Evolutionary conservation across 805 yeast genomes (phyloP), one percentile per base, ranked within the genome.

Genomic region (Nakazawaea ambrosiae): DNA sequence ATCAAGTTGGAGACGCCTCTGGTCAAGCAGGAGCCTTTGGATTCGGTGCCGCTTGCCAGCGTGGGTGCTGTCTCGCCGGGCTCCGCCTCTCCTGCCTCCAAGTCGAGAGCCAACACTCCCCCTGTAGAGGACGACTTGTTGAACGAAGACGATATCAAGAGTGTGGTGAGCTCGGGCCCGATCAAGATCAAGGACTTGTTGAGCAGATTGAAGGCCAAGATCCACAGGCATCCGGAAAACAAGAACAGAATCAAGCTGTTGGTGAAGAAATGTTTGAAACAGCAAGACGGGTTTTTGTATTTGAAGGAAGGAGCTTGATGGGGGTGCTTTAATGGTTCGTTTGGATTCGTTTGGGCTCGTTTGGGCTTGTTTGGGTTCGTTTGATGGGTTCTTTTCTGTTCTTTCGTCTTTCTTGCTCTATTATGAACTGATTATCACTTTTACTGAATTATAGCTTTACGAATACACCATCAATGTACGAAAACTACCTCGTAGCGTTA

Each of bases 121-220:
- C 38, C 45, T 19, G 23, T 31, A 14, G 48, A 42, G 37, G 55
- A 49, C 16, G 44, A 49, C 8, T 54, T 82, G 33, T 75, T 85
- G 14, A 81, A 89, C 1, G 81, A 76, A 25, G 75, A 71, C 33
- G 95, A 86, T 50, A 83, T 89, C 37, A 70, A 81, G 43, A 66
- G 64, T 22, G 70, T 81, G 26, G 78, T 88, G 10, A 63, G 59
- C 14, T 64, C 65, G 42, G 73, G 73, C 33, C 79, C 81, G 10
- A 61, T 74, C 19, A 49, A 49, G 19, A 41, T 61, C 33, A 80
- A 76, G 53, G 81, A 71, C 45, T 68, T 85, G 53, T 73, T 84
- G 39, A 65, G 66, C 35, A 68, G 68, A 37, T 69, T 81, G 49
- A 81, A 70, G 59, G 65, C 66, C 36, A 81, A 82, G 50, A 73